These are phyloP conservation scores for Boletellus sp. DNA, from an alignment of 1,284 basidiomycete genomes.

Conservation along the genomic window DNA sequence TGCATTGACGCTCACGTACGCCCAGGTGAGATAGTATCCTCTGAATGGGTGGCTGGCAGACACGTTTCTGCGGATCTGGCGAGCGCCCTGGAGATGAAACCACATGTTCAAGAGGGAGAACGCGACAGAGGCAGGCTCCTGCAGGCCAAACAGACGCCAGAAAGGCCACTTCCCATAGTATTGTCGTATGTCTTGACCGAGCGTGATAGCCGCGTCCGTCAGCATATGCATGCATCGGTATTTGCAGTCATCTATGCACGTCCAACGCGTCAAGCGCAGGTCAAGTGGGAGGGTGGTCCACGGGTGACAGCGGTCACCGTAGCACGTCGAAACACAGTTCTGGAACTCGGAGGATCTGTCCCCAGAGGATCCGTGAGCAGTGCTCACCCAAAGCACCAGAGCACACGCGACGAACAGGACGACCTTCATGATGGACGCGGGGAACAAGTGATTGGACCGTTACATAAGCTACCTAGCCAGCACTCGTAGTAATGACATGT, in stretches of 20 bases:
- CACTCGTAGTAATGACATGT: no score
- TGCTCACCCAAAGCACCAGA: slow-evolving; percentile 11
- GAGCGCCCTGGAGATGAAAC: slow-evolving; percentile 61
- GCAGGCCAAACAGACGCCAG: slow-evolving; percentile 79
- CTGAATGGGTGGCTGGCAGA: slow-evolving; percentile 66
- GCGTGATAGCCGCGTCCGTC: slow-evolving; percentile 57
- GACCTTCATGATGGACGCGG: slow-evolving; percentile 10
- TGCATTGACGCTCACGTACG: slow-evolving; percentile 77
- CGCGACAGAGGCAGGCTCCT: slow-evolving; percentile 90
- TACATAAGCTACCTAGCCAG: slow-evolving; percentile 19
- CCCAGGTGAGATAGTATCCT: slow-evolving; percentile 67
- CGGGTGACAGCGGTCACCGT: slow-evolving; percentile 30
- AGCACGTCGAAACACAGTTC: slow-evolving; percentile 49
- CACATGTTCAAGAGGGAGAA: slow-evolving; percentile 87
- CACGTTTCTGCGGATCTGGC: slow-evolving; percentile 48
- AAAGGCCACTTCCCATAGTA: slow-evolving; percentile 99
- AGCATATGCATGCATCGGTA: slow-evolving; percentile 87
- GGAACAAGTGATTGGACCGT: not conserved
- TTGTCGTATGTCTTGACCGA: slow-evolving; percentile 57
- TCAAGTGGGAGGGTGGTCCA: slow-evolving; percentile 39
- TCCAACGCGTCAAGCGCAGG: slow-evolving; percentile 64
- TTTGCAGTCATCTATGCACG: slow-evolving; percentile 84
- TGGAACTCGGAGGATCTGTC: slow-evolving; percentile 56
- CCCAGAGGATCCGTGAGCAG: slow-evolving; percentile 46
- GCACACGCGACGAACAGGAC: slow-evolving; percentile 9